Evolutionary conservation across 2,329 filamentous ascomycete genomes (phyloP), one percentile per base, ranked within the genome.

Genomic region (Penicillium sp.): DNA sequence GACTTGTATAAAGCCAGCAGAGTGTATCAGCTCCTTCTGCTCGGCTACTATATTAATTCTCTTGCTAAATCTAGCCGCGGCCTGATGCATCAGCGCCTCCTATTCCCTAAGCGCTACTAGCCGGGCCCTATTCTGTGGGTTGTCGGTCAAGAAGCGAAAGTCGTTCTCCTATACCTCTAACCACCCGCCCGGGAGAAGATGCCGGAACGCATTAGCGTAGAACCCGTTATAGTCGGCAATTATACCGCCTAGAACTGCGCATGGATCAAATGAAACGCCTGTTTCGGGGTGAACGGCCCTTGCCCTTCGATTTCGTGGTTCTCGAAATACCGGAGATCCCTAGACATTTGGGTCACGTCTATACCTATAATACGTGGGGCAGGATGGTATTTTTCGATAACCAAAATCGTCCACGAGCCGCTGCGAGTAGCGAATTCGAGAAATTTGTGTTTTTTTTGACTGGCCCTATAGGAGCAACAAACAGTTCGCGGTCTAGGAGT

Each of bases 161-260:
- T 33, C 30, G 13, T 51, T 51, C 46, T 51, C 46, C 46, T 5
- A 11, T 11, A 35, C 46, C 22, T 51, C 46, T 19, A 51, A 51
- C 26, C 13, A 37, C 35, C 35, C 13, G 35, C 35, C 35, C 13
- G 35, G 35, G 35, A 37, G 35, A 37, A 37, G 35, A 37, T 37
- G 35, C 35, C 35, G 35, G 35, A 37, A 37, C 35, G 35, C 35
- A 37, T 37, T 37, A 37, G 35, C 35, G 35, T 37, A 33, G 46
- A 51, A 51, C 46, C 46, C n/a, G 30, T 33, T 10, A 22, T 51
- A 51, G 46, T 51, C 30, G n/a, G 26, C 28, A 51, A 51, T 33
- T 28, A 51, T 5, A 10, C 46, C 30, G 30, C 28, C 16, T 13
- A 51, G 46, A 13, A 35, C 46, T 51, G 28, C 46, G 28, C 14